Conservation (phyloP, 2,329 filamentous ascomycete species). For the Trichoderma lentiforme region DNA sequence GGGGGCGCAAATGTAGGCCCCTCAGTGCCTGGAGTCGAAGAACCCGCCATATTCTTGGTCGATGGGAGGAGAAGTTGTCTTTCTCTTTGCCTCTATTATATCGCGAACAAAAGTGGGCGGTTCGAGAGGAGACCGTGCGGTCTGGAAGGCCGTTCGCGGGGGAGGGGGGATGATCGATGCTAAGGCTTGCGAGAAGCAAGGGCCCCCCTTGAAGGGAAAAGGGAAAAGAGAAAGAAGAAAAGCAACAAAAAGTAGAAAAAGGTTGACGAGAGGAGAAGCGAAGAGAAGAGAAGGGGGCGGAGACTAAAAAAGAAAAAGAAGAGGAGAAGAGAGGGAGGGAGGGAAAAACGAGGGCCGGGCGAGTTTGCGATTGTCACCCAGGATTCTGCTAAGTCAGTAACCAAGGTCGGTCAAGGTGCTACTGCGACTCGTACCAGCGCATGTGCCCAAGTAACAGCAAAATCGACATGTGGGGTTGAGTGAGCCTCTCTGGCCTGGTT, state of each 20-base stretch:
- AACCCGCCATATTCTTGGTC: conserved; percentile 48
- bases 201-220: not conserved
- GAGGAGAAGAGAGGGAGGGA: conserved; percentile 19
- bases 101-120: not conserved
- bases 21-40: conserved; percentile 56
- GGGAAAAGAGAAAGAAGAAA: not conserved
- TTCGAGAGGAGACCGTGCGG: conserved; percentile 10
- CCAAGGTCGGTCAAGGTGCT: not conserved
- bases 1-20: conserved; percentile 60
- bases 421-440: not conserved
- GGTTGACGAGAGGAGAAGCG: not conserved
- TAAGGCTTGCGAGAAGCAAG: conserved; percentile 5
- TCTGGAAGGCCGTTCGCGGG: conserved; percentile 8
- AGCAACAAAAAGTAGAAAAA: not conserved
- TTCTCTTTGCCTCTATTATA: not conserved
- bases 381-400: conserved; percentile 6
- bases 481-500: not conserved
- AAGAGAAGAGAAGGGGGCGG: not conserved
- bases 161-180: conserved; percentile 4
- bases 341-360: conserved; percentile 4
- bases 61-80: not conserved
- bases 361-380: conserved; percentile 18
- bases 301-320: conserved; percentile 5
- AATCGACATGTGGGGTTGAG: not conserved
- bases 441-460: not conserved